Percentiles rank a stretch among this genome's conserved stretches.
Conservation (phyloP, 352 stramenopile species). For the Phytopythium montanum region DNA sequence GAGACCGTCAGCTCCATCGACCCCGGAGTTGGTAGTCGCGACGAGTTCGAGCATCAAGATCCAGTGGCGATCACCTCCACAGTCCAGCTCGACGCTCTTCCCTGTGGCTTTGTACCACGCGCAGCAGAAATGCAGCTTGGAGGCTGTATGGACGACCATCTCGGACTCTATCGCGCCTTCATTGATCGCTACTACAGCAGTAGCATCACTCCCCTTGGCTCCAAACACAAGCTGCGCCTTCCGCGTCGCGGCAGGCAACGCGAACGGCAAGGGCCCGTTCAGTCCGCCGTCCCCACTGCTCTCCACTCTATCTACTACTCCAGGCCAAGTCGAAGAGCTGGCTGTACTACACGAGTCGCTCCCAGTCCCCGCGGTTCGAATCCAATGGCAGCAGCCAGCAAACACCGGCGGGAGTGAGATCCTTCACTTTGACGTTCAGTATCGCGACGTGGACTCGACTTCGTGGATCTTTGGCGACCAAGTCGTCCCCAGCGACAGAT, state of each 20-base stretch:
- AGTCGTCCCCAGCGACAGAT: background rate
- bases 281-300: conserved; percentile 30
- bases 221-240: conserved; percentile 52
- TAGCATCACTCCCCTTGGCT: conserved; percentile 18
- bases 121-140: conserved; percentile 47
- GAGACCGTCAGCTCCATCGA: conserved; percentile 32
- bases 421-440: conserved; percentile 41
- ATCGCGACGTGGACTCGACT: conserved; percentile 27
- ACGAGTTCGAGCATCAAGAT: conserved; percentile 35
- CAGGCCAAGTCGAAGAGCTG: conserved; percentile 17
- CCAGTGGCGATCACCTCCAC: conserved; percentile 22
- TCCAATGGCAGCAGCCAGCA: conserved; percentile 29
- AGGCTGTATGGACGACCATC: conserved; percentile 45
- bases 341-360: conserved; percentile 14
- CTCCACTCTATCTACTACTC: conserved; percentile 21
- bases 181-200: conserved; percentile 21
- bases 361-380: conserved; percentile 9
- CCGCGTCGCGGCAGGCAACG: conserved; percentile 45
- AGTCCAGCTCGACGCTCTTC: conserved; percentile 19
- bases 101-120: conserved; percentile 34
- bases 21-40: conserved; percentile 32
- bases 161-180: conserved; percentile 22
- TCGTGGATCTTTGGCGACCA: conserved; percentile 32
- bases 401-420: conserved; percentile 21
- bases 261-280: conserved; percentile 53